Percentiles rank a stretch among this genome's conserved stretches.
These are phyloP conservation scores for Coffea humblotiana DNA, from an alignment of 305 asterid species.

Conservation along the genomic window DNA sequence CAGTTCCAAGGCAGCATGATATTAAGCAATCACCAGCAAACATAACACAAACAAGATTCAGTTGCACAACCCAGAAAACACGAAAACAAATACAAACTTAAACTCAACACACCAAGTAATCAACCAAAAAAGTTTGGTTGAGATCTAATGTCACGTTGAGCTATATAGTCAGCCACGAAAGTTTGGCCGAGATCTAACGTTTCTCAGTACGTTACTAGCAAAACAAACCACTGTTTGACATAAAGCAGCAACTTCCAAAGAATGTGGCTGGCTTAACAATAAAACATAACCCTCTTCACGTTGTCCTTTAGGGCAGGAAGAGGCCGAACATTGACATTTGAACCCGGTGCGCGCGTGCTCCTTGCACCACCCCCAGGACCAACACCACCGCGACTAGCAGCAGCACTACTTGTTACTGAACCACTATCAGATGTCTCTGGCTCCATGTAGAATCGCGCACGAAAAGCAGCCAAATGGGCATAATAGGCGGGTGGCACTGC, in stretches of 20 bases:
- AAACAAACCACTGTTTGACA: not conserved
- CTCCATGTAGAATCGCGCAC: slow-evolving; percentile 95
- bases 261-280: slow-evolving; percentile 44
- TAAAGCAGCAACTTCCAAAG: too few relatives aligned
- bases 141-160: too few relatives aligned
- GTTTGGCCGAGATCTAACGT: not conserved
- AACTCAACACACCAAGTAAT: not conserved
- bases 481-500: slow-evolving; percentile 98
- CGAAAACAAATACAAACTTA: not conserved
- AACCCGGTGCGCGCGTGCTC: slow-evolving; percentile 53
- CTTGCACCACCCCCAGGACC: slow-evolving; percentile 35
- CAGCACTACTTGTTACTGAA: slow-evolving; percentile 62
- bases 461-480: slow-evolving; percentile 94
- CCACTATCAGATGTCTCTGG: slow-evolving; percentile 84
- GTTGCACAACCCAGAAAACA: not conserved
- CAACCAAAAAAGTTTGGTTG: too few relatives aligned
- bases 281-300: slow-evolving; percentile 91
- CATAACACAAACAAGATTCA: not conserved
- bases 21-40: not conserved
- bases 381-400: slow-evolving; percentile 48
- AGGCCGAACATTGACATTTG: slow-evolving; percentile 70
- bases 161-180: too few relatives aligned
- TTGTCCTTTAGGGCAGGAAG: slow-evolving; percentile 88
- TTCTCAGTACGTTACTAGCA: not conserved
- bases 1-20: not conserved